Conservation (phyloP, 441 rosid genomes). For the Cnidoscolus chayamansa region DNA sequence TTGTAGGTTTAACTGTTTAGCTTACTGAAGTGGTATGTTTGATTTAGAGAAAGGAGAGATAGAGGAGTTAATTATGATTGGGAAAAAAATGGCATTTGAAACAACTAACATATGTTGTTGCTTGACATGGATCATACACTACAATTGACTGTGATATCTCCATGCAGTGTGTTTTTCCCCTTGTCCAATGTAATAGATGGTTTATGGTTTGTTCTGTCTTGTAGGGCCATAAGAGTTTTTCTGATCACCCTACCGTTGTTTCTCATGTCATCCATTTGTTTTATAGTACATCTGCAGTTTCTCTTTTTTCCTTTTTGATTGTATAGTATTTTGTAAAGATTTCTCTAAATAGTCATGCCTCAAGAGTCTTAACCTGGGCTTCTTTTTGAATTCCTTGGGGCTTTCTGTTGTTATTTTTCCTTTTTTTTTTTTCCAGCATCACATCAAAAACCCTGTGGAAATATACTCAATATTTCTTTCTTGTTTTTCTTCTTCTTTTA, state of each 20-base stretch:
- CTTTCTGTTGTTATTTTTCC: conserved; percentile 6
- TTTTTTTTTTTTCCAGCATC: neutral
- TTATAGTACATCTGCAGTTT: neutral
- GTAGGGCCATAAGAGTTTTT: neutral
- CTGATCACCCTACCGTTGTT: neutral
- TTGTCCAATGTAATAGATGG: neutral
- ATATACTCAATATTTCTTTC: neutral
- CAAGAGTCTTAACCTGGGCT: neutral
- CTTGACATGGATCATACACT: neutral
- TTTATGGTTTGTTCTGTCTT: neutral
- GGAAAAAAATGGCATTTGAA: neutral
- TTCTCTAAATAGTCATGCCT: neutral
- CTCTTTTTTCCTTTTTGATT: neutral
- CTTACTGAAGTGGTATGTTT: neutral
- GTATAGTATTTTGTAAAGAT: neutral
- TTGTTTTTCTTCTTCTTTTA: neutral
- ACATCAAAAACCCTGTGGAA: neutral
- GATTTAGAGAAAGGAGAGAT: neutral
- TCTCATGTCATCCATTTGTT: neutral
- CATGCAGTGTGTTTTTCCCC: neutral
- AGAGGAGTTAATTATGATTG: neutral
- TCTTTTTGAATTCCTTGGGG: neutral
- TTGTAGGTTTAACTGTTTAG: neutral
- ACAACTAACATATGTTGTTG: neutral
- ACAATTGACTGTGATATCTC: neutral